These are phyloP conservation scores for California macrophylla DNA, from an alignment of 441 rosid species.

Conservation along the genomic window DNA sequence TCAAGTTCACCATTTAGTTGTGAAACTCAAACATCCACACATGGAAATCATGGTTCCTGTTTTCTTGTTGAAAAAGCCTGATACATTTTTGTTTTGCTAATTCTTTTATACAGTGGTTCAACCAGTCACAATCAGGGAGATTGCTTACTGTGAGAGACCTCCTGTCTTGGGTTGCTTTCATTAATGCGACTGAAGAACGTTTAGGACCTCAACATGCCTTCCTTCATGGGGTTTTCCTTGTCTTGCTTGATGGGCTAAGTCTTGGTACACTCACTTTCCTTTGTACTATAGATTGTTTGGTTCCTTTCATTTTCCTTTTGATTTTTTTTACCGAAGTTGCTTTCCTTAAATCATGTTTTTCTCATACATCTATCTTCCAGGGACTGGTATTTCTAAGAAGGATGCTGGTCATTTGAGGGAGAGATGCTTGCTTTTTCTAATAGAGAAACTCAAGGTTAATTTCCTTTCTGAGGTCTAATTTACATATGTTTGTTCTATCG, in stretches of 20 bases:
- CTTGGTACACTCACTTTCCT: conserved; percentile 44
- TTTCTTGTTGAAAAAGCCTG: not conserved
- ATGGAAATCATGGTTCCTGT: not conserved
- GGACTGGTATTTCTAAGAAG: conserved; percentile 62
- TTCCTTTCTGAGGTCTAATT: conserved; percentile 9
- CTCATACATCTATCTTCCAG: conserved; percentile 24
- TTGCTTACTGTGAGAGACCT: conserved; percentile 91
- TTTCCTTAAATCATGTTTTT: conserved; percentile 5
- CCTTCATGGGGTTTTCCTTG: conserved; percentile 89
- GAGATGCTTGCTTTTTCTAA: conserved; percentile 59
- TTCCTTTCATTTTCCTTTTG: not conserved
- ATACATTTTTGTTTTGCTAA: conserved; percentile 12
- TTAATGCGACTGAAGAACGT: conserved; percentile 41
- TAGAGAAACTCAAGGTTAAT: conserved; percentile 50
- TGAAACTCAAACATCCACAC: not conserved
- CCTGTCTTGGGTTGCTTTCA: conserved; percentile 79
- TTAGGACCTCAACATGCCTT: conserved; percentile 57
- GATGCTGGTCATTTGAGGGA: conserved; percentile 55
- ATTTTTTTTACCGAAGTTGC: not conserved
- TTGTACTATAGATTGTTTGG: not conserved
- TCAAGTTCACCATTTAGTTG: not conserved
- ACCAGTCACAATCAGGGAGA: conserved; percentile 70
- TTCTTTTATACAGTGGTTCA: conserved; percentile 65
- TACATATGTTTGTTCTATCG: not conserved
- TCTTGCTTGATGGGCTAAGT: conserved; percentile 88